Evolutionary conservation across 139 green algal genomes (phyloP).

Genomic region (Micractinium sp.): DNA sequence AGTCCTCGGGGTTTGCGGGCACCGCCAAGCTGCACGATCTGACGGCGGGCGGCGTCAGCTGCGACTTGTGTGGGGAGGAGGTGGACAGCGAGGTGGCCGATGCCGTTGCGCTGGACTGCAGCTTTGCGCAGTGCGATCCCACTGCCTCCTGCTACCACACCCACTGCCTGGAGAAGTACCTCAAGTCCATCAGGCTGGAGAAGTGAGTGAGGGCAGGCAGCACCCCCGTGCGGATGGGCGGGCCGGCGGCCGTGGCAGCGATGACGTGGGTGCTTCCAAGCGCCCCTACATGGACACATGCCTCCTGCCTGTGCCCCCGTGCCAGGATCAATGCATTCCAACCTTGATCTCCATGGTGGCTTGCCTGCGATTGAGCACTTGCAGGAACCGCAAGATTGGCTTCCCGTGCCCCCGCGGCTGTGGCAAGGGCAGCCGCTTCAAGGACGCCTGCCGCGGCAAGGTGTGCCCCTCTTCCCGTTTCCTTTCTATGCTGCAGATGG

Average conservation of each 20-base stretch:
- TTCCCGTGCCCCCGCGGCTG: constrained; percentile 89
- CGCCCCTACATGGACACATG: not conserved
- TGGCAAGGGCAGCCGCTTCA: constrained; percentile 71
- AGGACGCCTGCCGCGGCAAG: constrained; percentile 76
- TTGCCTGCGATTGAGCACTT: too few relatives aligned
- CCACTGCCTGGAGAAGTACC: constrained; percentile 87
- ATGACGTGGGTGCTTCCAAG: not conserved
- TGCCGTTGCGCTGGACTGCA: constrained; percentile 83
- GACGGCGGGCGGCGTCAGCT: constrained; percentile 41
- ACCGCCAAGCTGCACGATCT: constrained; percentile 44
- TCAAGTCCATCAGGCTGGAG: constrained; percentile 62
- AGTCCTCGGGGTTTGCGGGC: constrained; percentile 14
- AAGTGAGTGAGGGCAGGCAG: constrained; percentile 44
- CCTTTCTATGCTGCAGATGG: not conserved
- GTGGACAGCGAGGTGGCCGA: constrained; percentile 76
- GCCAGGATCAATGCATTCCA: not conserved
- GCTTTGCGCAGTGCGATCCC: constrained; percentile 73
- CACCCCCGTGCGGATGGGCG: too few relatives aligned
- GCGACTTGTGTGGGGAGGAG: constrained; percentile 76
- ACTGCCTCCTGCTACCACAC: constrained; percentile 81
- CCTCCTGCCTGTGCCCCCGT: not conserved
- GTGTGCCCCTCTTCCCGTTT: constrained; percentile 43
- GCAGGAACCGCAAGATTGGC: constrained; percentile 89
- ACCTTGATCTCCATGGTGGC: too few relatives aligned
- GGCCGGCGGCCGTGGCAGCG: not conserved